Conservation (phyloP, 2,329 filamentous ascomycete species). For the Lomentospora prolificans region DNA sequence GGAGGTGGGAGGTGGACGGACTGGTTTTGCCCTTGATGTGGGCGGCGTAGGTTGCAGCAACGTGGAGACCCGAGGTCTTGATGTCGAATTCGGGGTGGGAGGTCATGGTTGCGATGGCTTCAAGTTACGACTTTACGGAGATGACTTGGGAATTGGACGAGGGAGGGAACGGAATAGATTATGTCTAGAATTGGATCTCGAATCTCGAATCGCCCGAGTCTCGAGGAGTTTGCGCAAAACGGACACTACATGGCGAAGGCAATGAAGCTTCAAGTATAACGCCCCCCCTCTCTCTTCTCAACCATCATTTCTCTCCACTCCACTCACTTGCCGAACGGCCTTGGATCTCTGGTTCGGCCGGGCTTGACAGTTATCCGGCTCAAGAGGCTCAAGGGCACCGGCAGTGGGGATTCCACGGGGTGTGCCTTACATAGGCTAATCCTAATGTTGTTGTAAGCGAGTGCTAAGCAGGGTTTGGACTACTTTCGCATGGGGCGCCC, state of each 20-base stretch:
- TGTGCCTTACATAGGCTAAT: too few species aligned
- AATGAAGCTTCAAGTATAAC: background rate
- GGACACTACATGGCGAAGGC: background rate
- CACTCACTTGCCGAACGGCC: background rate
- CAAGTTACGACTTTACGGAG: too few species aligned
- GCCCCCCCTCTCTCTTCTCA: background rate
- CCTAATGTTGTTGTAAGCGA: too few species aligned
- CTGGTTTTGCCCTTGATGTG: conserved; percentile 24
- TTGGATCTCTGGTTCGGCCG: background rate
- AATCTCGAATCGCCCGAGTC: too few species aligned
- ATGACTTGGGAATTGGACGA: too few species aligned
- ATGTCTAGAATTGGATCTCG: too few species aligned
- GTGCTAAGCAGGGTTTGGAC: too few species aligned
- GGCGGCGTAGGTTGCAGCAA: conserved; percentile 19
- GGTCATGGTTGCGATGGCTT: conserved; percentile 5
- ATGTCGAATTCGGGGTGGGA: conserved; percentile 7
- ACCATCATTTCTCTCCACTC: background rate
- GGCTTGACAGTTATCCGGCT: background rate
- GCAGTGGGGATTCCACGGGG: too few species aligned
- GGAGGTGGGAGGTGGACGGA: background rate
- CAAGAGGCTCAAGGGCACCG: background rate
- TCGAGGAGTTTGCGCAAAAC: too few species aligned
- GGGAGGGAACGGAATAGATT: too few species aligned
- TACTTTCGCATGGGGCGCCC: too few species aligned
- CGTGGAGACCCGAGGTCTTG: conserved; percentile 16